phyloP scores from a whole-genome alignment of 805 yeast genomes.

The Tetrapisispora namnaoensis region DNA sequence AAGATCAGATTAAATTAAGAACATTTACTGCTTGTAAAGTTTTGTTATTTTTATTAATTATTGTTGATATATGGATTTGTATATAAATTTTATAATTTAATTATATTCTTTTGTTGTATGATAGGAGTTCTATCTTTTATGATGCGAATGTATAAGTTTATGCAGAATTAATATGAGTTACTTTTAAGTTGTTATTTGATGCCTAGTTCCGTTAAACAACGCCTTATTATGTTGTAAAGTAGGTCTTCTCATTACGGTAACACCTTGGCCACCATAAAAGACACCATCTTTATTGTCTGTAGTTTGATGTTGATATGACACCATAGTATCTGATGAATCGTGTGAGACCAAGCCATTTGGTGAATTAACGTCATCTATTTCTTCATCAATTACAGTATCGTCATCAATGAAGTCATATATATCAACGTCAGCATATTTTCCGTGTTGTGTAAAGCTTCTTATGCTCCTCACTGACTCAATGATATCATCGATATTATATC shows the following conservation, averaged over 20 bases:
- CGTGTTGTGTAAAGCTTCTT: conserved; percentile 19
- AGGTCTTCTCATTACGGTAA: conserved; percentile 1
- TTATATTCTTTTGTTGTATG: no score
- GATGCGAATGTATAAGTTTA: not conserved
- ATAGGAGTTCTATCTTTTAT: not conserved
- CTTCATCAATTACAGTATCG: not conserved
- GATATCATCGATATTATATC: conserved; percentile 20
- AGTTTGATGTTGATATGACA: not conserved
- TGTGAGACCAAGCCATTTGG: not conserved
- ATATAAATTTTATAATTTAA: no score
- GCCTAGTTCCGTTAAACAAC: not conserved
- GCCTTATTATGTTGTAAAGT: not conserved
- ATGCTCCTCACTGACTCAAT: conserved; percentile 18
- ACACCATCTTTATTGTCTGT: not conserved
- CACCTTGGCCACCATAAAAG: conserved; percentile 2
- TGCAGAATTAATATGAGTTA: not conserved
- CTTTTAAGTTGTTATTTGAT: not conserved
- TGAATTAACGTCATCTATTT: not conserved
- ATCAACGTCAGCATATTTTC: conserved; percentile 20
- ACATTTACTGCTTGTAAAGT: no score
- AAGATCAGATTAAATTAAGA: no score
- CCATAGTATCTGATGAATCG: conserved; percentile 1
- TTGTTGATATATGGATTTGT: no score
- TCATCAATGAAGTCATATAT: not conserved
- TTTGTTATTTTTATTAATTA: no score